Base-by-base conservation (phyloP, 2,329 filamentous ascomycete genomes). In the Alternaria brassicae region DNA sequence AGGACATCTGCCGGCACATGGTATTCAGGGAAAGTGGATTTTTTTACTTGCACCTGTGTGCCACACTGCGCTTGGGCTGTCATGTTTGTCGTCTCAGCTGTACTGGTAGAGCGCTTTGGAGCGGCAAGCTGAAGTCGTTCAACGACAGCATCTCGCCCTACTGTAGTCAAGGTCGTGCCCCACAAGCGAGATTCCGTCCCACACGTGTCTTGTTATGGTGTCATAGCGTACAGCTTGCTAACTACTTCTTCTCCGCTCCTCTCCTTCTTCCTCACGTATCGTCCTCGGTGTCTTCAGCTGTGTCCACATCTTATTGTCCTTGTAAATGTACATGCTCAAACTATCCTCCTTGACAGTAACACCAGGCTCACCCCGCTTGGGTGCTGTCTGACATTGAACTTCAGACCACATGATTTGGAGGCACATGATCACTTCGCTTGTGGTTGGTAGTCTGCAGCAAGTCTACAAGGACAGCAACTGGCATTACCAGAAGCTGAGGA, bases 1-100 rank as follows among this genome's bases (percentile, higher is more conserved):
- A 36, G 13, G 36, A 34, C 25, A 23, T 23, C 21, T 25, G 36
- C 30, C 54, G 40, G 54, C 54, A 57, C 54, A 53, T 45, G 54
- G 40, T 10, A 39, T 45, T 53, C 30, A 45, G 39, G 17, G 42
- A 27, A 44, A 39, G 30, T 30, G 13, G 30, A 9, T 19, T 47
- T 27, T n/a, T 30, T 15, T n/a, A 17, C 45, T 52, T 34, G 19
- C 25, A 41, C 25, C 23, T 23, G 21, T 44, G 25, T 21, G 47
- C 54, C 10, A 37, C 40, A 30, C 28, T 28, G 13, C 15, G 39
- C n/a, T 37, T 21, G 17, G 25, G 34, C 19, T 32, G 12, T 13
- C 4, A 41, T 53, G 27, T 19, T n/a, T 36, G 21, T 53, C 19
- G 50, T 32, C 37, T 47, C 19, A 32, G 28, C 28, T 47, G n/a